phyloP scores from a whole-genome alignment of 2,329 filamentous ascomycete genomes.

The Lachnellula cervina region DNA sequence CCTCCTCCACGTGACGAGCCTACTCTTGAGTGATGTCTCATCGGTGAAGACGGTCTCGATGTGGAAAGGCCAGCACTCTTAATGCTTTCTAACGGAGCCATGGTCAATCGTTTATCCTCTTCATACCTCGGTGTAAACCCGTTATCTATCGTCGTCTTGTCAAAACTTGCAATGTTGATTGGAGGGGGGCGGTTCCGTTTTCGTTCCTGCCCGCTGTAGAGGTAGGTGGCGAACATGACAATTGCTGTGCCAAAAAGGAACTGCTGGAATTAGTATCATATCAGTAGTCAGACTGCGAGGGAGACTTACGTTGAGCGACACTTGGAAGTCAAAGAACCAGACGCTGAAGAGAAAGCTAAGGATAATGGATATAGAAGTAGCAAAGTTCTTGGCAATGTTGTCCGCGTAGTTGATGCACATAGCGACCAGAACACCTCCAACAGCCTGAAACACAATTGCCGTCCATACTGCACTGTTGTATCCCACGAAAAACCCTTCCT shows the following conservation, averaged over 20 bases:
- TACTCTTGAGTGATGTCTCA: constrained; percentile 38
- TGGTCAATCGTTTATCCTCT: constrained; percentile 28
- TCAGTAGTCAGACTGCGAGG: not conserved
- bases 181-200: constrained; percentile 56
- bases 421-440: constrained; percentile 78
- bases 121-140: constrained; percentile 30
- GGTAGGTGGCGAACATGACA: constrained; percentile 76
- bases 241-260: constrained; percentile 75
- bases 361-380: constrained; percentile 86
- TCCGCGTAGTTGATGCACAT: constrained; percentile 78
- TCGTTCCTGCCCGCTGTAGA: constrained; percentile 69
- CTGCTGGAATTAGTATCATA: constrained; percentile 41
- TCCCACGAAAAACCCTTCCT: constrained; percentile 87
- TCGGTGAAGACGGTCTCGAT: constrained; percentile 46
- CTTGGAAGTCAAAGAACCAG: constrained; percentile 75
- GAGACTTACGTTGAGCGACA: constrained; percentile 64
- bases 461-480: constrained; percentile 92
- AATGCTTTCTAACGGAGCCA: constrained; percentile 25
- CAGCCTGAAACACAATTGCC: constrained; percentile 75
- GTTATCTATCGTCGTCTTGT: constrained; percentile 52
- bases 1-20: constrained; percentile 32
- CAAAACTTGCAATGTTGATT: constrained; percentile 66
- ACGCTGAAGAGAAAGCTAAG: constrained; percentile 82
- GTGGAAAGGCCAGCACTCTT: constrained; percentile 47
- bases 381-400: constrained; percentile 91